Conservation (phyloP, 805 yeast genomes). For the Saccharomycopsis sp. region DNA sequence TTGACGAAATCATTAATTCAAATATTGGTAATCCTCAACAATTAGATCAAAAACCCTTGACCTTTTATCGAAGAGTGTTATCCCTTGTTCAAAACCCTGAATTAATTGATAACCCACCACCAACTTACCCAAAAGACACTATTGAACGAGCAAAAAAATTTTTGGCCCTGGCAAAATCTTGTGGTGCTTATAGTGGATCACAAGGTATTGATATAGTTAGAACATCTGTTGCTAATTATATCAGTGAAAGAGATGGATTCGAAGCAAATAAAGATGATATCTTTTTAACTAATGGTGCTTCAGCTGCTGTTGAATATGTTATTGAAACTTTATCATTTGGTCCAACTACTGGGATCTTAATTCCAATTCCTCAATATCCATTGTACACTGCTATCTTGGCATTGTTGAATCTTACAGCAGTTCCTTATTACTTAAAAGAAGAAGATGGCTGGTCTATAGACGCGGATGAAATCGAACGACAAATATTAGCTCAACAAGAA, state of each 20-base stretch:
- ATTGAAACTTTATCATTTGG: conserved; percentile 65
- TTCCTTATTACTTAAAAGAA: conserved; percentile 86
- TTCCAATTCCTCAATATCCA: conserved; percentile 98
- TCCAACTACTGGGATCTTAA: conserved; percentile 67
- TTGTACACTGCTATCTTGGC: conserved; percentile 93
- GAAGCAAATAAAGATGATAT: conserved; percentile 63
- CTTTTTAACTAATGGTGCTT: conserved; percentile 89
- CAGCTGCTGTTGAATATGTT: conserved; percentile 81
- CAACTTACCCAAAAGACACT: conserved; percentile 56
- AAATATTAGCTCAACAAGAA: conserved; percentile 27
- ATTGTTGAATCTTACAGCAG: conserved; percentile 69
- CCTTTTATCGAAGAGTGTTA: conserved; percentile 91
- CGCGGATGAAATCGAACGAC: conserved; percentile 51
- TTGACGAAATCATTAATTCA: conserved; percentile 71
- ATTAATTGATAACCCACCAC: conserved; percentile 37
- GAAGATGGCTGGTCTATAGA: conserved; percentile 77
- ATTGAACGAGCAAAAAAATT: conserved; percentile 59
- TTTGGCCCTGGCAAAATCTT: conserved; percentile 61
- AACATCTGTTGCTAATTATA: conserved; percentile 73
- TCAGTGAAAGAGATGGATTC: conserved; percentile 63
- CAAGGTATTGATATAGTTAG: conserved; percentile 78
- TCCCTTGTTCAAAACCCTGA: conserved; percentile 82
- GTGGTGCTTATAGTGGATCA: conserved; percentile 93
- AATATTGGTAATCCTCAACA: conserved; percentile 99
- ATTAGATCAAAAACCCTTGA: conserved; percentile 85